Conservation (phyloP, 345 rosid species). For the Populus nigra region DNA sequence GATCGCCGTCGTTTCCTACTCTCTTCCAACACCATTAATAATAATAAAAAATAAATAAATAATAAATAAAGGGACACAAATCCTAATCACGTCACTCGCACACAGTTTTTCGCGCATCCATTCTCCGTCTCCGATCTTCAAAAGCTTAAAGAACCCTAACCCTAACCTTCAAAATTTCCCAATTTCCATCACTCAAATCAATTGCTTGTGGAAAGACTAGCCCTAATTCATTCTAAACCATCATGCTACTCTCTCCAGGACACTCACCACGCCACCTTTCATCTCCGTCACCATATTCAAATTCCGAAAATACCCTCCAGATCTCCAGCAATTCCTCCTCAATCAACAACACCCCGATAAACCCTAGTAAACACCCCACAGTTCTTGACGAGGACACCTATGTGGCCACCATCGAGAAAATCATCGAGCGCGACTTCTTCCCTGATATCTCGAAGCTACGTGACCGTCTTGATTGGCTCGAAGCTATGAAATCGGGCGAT, state of each 20-base stretch:
- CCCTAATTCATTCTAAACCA: constrained; percentile 3
- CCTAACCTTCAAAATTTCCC: not conserved
- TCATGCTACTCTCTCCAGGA: constrained; percentile 76
- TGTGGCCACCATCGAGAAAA: constrained; percentile 82
- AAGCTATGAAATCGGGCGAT: constrained; percentile 78
- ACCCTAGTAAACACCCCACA: constrained; percentile 48
- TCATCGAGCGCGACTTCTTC: constrained; percentile 93
- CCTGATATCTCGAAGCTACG: constrained; percentile 93
- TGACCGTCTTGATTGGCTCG: constrained; percentile 92
- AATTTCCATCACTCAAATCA: not conserved
- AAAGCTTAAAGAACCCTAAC: not conserved
- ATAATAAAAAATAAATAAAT: too few species aligned
- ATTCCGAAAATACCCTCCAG: constrained; percentile 26
- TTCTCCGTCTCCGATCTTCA: not conserved
- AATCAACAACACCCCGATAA: constrained; percentile 10
- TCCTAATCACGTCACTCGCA: not conserved
- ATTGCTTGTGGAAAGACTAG: not conserved
- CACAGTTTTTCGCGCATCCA: not conserved
- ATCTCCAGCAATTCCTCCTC: constrained; percentile 35
- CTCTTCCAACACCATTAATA: not conserved
- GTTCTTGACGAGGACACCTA: constrained; percentile 89
- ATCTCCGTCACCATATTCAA: constrained; percentile 55
- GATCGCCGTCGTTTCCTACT: not conserved
- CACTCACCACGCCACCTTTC: constrained; percentile 78
- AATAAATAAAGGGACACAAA: not conserved